phyloP scores from a whole-genome alignment of 495 filamentous ascomycete genomes.

The Halenospora varia region DNA sequence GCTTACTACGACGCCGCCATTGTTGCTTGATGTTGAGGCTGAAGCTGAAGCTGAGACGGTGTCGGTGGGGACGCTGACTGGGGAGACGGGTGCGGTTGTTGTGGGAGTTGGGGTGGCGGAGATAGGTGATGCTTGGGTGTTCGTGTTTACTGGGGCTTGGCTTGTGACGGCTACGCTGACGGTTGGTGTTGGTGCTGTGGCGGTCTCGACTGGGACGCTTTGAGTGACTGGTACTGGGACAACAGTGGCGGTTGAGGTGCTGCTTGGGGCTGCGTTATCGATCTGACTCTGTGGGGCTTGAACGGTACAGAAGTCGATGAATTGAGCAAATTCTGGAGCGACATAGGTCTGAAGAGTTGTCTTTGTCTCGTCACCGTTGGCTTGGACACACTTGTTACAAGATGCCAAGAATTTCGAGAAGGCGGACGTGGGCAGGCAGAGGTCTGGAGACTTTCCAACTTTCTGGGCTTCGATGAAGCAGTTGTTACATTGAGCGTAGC shows the following conservation, averaged over 20 bases:
- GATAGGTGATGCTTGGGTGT: not conserved
- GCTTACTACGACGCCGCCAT: no score
- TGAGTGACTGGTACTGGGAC: not conserved
- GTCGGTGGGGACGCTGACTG: not conserved
- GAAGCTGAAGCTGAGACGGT: not conserved
- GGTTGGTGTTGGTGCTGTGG: conserved; percentile 15
- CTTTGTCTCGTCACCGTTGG: conserved; percentile 11
- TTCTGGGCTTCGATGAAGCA: conserved; percentile 41
- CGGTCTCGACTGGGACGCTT: conserved; percentile 33
- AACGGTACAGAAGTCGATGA: conserved; percentile 17
- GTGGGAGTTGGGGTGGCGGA: not conserved
- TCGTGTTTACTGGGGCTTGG: not conserved
- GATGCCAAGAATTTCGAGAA: conserved; percentile 33
- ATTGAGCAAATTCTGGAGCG: conserved; percentile 18
- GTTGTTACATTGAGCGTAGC: conserved; percentile 52
- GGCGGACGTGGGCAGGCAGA: conserved; percentile 40
- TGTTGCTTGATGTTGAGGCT: not conserved
- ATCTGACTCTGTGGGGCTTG: conserved; percentile 1
- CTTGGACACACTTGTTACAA: conserved; percentile 37
- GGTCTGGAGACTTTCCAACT: conserved; percentile 39
- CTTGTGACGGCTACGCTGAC: not conserved
- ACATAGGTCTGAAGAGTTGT: conserved; percentile 13
- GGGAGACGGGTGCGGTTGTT: not conserved
- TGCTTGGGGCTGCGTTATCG: conserved; percentile 7
- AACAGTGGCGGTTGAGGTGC: conserved; percentile 28